Evolutionary conservation across 1,284 basidiomycete species (phyloP).

Genomic region (Ganoderma boninense): DNA sequence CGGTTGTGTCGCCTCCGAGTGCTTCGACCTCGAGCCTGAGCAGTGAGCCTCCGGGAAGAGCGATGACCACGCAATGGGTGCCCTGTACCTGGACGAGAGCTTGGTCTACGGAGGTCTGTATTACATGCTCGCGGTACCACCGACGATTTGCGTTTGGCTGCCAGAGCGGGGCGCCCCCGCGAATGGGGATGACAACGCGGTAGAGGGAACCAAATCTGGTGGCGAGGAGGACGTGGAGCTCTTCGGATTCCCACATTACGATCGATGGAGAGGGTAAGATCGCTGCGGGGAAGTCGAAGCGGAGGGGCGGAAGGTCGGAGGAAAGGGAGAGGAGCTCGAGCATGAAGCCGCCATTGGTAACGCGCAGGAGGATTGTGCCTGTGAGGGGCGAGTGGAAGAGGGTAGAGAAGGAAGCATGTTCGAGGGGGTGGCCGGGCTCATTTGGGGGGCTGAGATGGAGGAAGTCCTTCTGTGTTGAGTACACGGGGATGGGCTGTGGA

Average conservation of each 20-base stretch:
- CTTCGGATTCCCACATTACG: constrained; percentile 63
- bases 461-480: constrained; percentile 63
- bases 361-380: constrained; percentile 77
- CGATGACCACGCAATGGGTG: constrained; percentile 72
- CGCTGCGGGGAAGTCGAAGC: constrained; percentile 82
- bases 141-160: constrained; percentile 55
- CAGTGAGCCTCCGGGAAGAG: constrained; percentile 73
- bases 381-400: constrained; percentile 65
- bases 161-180: constrained; percentile 63
- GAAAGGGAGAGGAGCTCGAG: constrained; percentile 82
- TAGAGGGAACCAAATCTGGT: constrained; percentile 81
- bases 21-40: constrained; percentile 74
- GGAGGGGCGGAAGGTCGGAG: constrained; percentile 66
- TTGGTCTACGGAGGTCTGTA: constrained; percentile 52
- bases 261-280: constrained; percentile 74
- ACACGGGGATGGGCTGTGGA: constrained; percentile 58
- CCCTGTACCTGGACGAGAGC: constrained; percentile 77
- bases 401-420: constrained; percentile 78
- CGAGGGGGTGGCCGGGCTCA: constrained; percentile 65
- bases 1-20: constrained; percentile 56
- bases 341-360: constrained; percentile 78
- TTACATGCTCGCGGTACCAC: constrained; percentile 74
- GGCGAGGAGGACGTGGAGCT: constrained; percentile 77
- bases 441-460: constrained; percentile 50
- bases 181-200: constrained; percentile 75